A percentile compares a stretch with the other conserved stretches of the same genome.
Evolutionary conservation across 139 green algal genomes (phyloP).

Genomic region (Pleodorina starrii): DNA sequence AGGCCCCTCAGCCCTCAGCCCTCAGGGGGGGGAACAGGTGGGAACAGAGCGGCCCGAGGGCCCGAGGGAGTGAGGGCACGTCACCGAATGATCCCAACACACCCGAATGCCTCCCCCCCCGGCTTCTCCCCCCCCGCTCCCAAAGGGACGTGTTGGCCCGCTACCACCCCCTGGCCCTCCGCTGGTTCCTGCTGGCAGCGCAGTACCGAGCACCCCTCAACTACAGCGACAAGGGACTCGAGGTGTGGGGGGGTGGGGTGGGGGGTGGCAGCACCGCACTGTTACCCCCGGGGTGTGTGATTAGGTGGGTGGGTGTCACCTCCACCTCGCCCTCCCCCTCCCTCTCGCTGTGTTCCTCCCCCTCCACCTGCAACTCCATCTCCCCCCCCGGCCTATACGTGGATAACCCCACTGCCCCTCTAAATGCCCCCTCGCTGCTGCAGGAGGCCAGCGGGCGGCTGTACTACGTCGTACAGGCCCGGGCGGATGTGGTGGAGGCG

Average conservation of each 20-base stretch:
- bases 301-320: too few relatives aligned
- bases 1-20: too few relatives aligned
- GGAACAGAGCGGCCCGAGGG: too few relatives aligned
- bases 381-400: background rate
- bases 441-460: conserved; percentile 81
- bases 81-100: too few relatives aligned
- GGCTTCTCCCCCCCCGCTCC: background rate
- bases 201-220: conserved; percentile 95
- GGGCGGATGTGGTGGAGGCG: conserved; percentile 71
- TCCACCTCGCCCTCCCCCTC: background rate
- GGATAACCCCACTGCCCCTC: background rate
- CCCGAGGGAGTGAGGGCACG: too few relatives aligned
- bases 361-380: background rate
- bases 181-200: conserved; percentile 91
- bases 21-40: too few relatives aligned
- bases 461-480: conserved; percentile 94
- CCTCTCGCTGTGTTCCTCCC: background rate
- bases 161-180: conserved; percentile 91
- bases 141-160: conserved; percentile 44
- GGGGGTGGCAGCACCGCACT: too few relatives aligned
- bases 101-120: too few relatives aligned
- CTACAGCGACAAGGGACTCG: conserved; percentile 89
- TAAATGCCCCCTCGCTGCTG: conserved; percentile 3
- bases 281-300: too few relatives aligned
- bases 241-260: conserved; percentile 66